Evolutionary conservation across 257 asterid species (phyloP), one percentile per base, ranked within the genome.

Genomic region (Nicotiana noctiflora): DNA sequence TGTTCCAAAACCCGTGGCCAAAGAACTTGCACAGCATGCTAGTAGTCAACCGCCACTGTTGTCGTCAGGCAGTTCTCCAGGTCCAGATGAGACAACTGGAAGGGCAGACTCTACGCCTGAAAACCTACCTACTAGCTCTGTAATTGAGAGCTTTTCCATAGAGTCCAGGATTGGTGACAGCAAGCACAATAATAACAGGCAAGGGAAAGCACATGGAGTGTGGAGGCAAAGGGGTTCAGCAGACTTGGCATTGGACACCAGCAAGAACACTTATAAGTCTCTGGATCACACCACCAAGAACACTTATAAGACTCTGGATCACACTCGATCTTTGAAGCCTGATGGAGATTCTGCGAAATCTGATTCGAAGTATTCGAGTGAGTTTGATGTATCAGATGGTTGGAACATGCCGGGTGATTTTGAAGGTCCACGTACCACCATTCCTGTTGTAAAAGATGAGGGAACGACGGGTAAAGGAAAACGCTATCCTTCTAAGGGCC

Each of bases 1-100:
- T 83, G 91, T 94, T 57, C 97, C 98, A 4, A 96, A 96, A 88
- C 97, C 98, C 3, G 97, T 93, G 59, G 98, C 97, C 3, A 88
- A 90, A 83, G 98, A 95, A 85, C 88, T 93, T 81, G 96, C 99
- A 76, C 98, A 96, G 84, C 98, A 90, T 85, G 93, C 84, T 78
- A 86, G 84, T 62, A 9, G 83, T 72, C 91, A 86, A 56, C 91
- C 57, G 65, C 86, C 86, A 27, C 44, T 66, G 78, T 51, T 86
- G 34, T 82, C 91, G 83, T 83, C 90, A 4, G 59, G 67, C 79
- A 79, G 80, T 79, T 79, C 85, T 52, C 75, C 88, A 18, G 62
- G 85, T 77, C 75, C 86, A 27, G 89, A 86, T 57, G 94, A 83
- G 77, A 85, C 78, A 80, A 60, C 79, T 77, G 88, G 82, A 70